Evolutionary conservation across 78 protist species (phyloP).

Genomic region (Dictyostelium brefeldianum): DNA sequence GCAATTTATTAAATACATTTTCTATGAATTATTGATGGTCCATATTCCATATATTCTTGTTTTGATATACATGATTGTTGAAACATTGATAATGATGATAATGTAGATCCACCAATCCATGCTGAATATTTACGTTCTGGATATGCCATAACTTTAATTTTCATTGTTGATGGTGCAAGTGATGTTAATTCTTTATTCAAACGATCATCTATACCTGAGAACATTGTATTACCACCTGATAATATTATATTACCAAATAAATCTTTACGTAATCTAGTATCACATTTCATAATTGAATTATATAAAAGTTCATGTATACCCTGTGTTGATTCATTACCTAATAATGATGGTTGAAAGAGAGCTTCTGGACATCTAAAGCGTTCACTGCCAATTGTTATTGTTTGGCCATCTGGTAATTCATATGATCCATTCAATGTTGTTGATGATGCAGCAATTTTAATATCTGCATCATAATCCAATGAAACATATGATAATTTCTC

Average conservation of each 20-base stretch:
- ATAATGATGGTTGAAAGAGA: not conserved
- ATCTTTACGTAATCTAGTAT: not conserved
- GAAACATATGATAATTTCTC: conserved; percentile 44
- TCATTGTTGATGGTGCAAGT: conserved; percentile 44
- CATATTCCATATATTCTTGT: too few species aligned
- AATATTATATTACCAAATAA: not conserved
- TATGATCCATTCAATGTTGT: conserved; percentile 39
- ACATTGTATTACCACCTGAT: not conserved
- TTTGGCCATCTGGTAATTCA: conserved; percentile 26
- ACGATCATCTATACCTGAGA: conserved; percentile 83
- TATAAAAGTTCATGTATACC: conserved; percentile 55
- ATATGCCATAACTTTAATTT: too few species aligned
- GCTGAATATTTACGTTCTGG: too few species aligned
- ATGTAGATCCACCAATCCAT: too few species aligned
- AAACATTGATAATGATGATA: too few species aligned
- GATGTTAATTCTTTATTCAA: conserved; percentile 76
- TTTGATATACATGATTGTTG: too few species aligned
- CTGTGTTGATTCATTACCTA: conserved; percentile 56
- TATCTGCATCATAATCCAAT: conserved; percentile 25
- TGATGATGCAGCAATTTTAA: not conserved
- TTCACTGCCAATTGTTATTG: conserved; percentile 86
- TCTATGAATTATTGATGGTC: too few species aligned
- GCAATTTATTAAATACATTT: too few species aligned
- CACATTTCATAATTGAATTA: not conserved
- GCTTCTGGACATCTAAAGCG: conserved; percentile 63